Percentiles rank a stretch among this genome's conserved stretches.
phyloP scores from a whole-genome alignment of 1,139 yeast genomes.

The Pneumocystis sp. region DNA sequence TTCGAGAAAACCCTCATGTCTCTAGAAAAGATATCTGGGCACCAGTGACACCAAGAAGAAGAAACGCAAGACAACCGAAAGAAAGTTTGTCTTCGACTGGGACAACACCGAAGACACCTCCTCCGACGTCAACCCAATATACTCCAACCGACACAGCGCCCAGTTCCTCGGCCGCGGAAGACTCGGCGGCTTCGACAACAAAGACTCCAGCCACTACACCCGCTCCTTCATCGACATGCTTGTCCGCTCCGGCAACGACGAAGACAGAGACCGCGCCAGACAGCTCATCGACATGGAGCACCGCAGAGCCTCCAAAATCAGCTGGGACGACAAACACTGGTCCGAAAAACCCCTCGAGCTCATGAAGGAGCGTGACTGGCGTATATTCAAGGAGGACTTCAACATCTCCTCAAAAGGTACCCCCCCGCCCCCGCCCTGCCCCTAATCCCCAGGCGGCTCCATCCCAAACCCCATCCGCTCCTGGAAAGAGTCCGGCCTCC shows the following conservation, averaged over 20 bases:
- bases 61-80: conserved; percentile 13
- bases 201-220: neutral
- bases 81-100: conserved; percentile 61
- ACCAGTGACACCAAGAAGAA: conserved; percentile 11
- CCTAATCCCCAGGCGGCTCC: conserved; percentile 20
- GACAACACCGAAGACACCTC: conserved; percentile 51
- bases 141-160: conserved; percentile 14
- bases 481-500: conserved; percentile 54
- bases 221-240: conserved; percentile 3
- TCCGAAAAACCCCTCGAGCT: conserved; percentile 41
- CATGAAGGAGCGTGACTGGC: conserved; percentile 81
- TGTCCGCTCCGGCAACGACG: neutral
- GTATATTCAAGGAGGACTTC: conserved; percentile 69
- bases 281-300: conserved; percentile 3
- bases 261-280: conserved; percentile 1
- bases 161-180: conserved; percentile 17
- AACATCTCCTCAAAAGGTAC: conserved; percentile 46
- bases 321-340: conserved; percentile 45
- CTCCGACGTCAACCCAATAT: conserved; percentile 31
- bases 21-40: neutral
- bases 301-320: conserved; percentile 7
- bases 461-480: conserved; percentile 48
- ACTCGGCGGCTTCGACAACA: conserved; percentile 6
- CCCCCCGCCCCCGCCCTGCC: too few species aligned
- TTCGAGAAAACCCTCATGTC: neutral